These are phyloP conservation scores for Aureococcus anophagefferens DNA, from an alignment of 108 stramenopile genomes.

Conservation along the genomic window DNA sequence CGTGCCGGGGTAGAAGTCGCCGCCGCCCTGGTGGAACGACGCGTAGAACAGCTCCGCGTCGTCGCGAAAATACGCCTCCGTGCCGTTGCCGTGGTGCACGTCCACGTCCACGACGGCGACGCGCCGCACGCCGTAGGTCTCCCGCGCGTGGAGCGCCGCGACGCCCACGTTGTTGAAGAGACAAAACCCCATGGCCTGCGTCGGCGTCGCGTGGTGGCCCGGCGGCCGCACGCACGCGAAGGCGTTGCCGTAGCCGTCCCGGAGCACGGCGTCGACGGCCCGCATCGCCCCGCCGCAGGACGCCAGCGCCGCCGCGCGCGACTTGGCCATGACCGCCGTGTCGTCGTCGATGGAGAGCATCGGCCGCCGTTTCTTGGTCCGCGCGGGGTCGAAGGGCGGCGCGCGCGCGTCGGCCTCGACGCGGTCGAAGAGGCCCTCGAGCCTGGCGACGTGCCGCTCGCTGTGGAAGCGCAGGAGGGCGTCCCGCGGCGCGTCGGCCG, in stretches of 20 bases:
- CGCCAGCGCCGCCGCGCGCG: slow-evolving; percentile 32
- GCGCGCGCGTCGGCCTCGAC: slow-evolving; percentile 16
- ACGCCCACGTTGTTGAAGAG: slow-evolving; percentile 95
- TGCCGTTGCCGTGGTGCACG: slow-evolving; percentile 84
- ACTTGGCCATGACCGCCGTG: slow-evolving; percentile 33
- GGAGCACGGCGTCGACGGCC: slow-evolving; percentile 46
- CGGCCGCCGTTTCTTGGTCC: slow-evolving; percentile 26
- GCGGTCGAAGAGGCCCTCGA: slow-evolving; percentile 20
- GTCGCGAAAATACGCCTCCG: slow-evolving; percentile 41
- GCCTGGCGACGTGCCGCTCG: slow-evolving; percentile 24
- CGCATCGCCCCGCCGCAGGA: slow-evolving; percentile 41
- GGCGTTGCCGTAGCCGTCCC: slow-evolving; percentile 57
- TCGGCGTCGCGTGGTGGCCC: slow-evolving; percentile 91
- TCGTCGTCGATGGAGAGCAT: slow-evolving; percentile 17
- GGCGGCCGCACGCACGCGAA: slow-evolving; percentile 93
- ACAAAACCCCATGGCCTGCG: slow-evolving; percentile 88
- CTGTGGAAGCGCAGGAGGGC: slow-evolving; percentile 23
- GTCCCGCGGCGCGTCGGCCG: slow-evolving; percentile 12
- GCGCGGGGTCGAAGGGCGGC: slow-evolving; percentile 36
- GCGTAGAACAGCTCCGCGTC: slow-evolving; percentile 25
- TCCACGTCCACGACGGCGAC: slow-evolving; percentile 97
- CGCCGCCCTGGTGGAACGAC: slow-evolving; percentile 35
- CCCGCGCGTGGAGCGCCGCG: slow-evolving; percentile 89
- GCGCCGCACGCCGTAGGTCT: slow-evolving; percentile 80
- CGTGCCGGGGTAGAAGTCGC: background rate